A percentile compares a stretch with the other conserved stretches of the same genome.
Conservation (phyloP, 306 rosid species). For the Corylus heterophylla region DNA sequence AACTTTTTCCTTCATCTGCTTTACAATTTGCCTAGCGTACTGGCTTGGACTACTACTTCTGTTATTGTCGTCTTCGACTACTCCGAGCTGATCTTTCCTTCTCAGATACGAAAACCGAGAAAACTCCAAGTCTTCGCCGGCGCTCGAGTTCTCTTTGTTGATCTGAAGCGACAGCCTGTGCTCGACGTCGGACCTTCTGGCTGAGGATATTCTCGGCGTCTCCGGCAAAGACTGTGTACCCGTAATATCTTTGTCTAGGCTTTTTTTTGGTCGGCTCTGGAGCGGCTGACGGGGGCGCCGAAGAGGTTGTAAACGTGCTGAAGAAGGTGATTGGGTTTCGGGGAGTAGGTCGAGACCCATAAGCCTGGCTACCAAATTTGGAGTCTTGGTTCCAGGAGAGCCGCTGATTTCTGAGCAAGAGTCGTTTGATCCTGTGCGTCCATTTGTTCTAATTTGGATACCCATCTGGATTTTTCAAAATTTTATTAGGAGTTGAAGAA, state of each 20-base stretch:
- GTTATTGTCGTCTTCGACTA: slow-evolving; percentile 42
- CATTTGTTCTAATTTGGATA: slow-evolving; percentile 63
- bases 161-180: slow-evolving; percentile 81
- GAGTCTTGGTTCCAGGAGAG: slow-evolving; percentile 88
- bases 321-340: slow-evolving; percentile 45
- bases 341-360: slow-evolving; percentile 99
- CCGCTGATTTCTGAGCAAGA: slow-evolving; percentile 49
- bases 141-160: slow-evolving; percentile 52
- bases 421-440: slow-evolving; percentile 39
- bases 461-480: slow-evolving; percentile 56
- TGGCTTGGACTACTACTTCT: slow-evolving; percentile 43
- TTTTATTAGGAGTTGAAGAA: not conserved
- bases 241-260: slow-evolving; percentile 29
- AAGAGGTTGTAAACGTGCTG: slow-evolving; percentile 21
- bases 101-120: slow-evolving; percentile 47
- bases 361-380: slow-evolving; percentile 86
- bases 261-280: slow-evolving; percentile 38
- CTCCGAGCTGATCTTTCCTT: slow-evolving; percentile 26
- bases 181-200: slow-evolving; percentile 74
- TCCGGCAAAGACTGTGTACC: slow-evolving; percentile 67
- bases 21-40: slow-evolving; percentile 71
- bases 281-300: slow-evolving; percentile 29
- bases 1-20: slow-evolving; percentile 69
- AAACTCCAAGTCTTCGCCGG: slow-evolving; percentile 43
- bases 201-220: slow-evolving; percentile 66